Conservation (phyloP, 345 rosid species). For the Hevea brasiliensis region DNA sequence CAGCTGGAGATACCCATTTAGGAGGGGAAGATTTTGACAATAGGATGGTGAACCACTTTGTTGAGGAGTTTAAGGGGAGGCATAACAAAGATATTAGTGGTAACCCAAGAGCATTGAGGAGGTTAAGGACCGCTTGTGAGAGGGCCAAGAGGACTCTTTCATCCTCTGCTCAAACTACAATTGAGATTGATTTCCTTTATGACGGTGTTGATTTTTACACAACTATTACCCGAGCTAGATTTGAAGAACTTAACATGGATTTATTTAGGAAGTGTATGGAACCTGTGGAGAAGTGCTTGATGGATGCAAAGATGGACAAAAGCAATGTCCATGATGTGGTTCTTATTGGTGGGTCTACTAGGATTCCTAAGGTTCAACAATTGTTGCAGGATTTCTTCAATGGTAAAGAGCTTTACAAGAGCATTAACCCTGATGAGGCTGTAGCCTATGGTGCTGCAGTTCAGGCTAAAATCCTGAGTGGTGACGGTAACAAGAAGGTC, state of each 20-base stretch:
- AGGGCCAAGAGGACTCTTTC: neutral
- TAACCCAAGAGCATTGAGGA: neutral
- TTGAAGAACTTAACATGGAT: slow-evolving; percentile 6
- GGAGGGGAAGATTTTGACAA: slow-evolving; percentile 10
- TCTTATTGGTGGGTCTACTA: slow-evolving; percentile 14
- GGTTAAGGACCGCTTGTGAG: neutral
- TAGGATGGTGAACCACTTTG: slow-evolving; percentile 30
- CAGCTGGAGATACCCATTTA: slow-evolving; percentile 36
- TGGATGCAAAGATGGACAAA: slow-evolving; percentile 9
- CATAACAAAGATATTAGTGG: neutral
- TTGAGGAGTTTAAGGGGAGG: neutral
- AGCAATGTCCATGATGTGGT: neutral
- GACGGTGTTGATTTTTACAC: neutral
- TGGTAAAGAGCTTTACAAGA: slow-evolving; percentile 34
- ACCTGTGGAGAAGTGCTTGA: slow-evolving; percentile 8
- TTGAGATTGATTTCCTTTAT: neutral
- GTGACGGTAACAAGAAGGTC: slow-evolving; percentile 26
- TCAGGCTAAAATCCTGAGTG: slow-evolving; percentile 29
- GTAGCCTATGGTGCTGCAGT: slow-evolving; percentile 98
- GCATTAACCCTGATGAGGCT: slow-evolving; percentile 70
- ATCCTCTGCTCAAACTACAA: neutral
- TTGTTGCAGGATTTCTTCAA: slow-evolving; percentile 10
- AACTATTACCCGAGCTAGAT: neutral
- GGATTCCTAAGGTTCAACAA: slow-evolving; percentile 11
- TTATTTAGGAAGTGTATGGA: slow-evolving; percentile 18